These are phyloP conservation scores for Cucurbita argyrosperma DNA, from an alignment of 306 rosid species.

Conservation along the genomic window DNA sequence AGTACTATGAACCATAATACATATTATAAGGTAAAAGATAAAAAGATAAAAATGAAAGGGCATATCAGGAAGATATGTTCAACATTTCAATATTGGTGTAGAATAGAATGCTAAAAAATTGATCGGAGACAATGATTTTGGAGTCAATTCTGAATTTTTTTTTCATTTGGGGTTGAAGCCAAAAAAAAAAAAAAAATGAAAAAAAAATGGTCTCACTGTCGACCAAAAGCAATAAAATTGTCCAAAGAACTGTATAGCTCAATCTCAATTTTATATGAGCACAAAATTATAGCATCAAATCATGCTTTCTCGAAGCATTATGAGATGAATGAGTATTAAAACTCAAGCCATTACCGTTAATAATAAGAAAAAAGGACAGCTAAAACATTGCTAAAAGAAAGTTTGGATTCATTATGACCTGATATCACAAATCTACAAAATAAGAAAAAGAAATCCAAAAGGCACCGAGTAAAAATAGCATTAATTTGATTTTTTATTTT, in stretches of 20 bases:
- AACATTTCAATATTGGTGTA: background rate
- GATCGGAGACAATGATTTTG: background rate
- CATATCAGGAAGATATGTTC: background rate
- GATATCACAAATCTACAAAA: background rate
- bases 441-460: conserved; percentile 1
- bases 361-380: background rate
- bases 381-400: background rate
- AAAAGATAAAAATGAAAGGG: background rate
- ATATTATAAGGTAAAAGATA: background rate
- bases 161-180: background rate
- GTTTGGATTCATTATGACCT: background rate
- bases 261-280: background rate
- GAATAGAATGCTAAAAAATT: background rate
- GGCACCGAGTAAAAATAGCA: background rate
- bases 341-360: background rate
- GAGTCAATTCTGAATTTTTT: background rate
- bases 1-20: background rate
- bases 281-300: background rate
- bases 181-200: background rate
- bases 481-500: no score
- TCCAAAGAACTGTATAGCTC: background rate
- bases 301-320: background rate
- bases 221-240: background rate
- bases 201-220: background rate
- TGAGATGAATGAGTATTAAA: background rate